Base-by-base conservation (phyloP, 2,329 filamentous ascomycete species). In the Tolypocladium tundrense region DNA sequence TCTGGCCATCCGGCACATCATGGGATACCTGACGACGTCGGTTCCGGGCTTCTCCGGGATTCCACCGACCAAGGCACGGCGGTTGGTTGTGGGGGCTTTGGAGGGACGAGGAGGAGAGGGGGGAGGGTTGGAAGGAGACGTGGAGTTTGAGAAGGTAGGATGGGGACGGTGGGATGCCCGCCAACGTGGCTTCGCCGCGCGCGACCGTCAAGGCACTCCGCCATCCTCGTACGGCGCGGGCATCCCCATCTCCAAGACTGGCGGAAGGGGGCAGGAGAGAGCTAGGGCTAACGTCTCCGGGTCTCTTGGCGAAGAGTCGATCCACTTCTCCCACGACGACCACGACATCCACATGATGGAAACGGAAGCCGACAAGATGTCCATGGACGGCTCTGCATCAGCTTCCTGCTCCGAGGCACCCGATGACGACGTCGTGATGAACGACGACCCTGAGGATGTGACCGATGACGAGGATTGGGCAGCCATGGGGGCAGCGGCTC, bases 401-500 rank as follows among this genome's bases (percentile, higher is more conserved):
- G 87, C 84, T 54, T 91, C 89, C 14, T 91, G 88, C 68, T 91
- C 88, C 39, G 88, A 91, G 66, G 88, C 87, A 21, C 82, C 83
- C 48, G 84, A 86, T 57, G 87, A 88, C 59, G 82, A 86, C 60
- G 79, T 84, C 60, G 76, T 76, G 64, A 83, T 86, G 76, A 85
- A 86, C 65, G 88, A 90, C 65, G 88, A 95, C 68, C 85, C 90
- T 60, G 87, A 88, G 63, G 91, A 96, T 68, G 83, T 90, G 60
- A 97, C 94, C 31, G 94, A 97, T 69, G 91, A 97, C 69, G 93
- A 97, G 73, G 92, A 97, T 73, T 97, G 93, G 92, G 90, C 89
- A 53, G 85, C 88, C 56, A 88, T 96, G 61, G 93, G 91, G 57
- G 90, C 92, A 37, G 91, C 88, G 57, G 90, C 90, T 63, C 81